Percentiles rank a stretch among this genome's conserved stretches.
These are phyloP conservation scores for Torulaspora franciscae DNA, from an alignment of 805 yeast genomes.

Conservation along the genomic window DNA sequence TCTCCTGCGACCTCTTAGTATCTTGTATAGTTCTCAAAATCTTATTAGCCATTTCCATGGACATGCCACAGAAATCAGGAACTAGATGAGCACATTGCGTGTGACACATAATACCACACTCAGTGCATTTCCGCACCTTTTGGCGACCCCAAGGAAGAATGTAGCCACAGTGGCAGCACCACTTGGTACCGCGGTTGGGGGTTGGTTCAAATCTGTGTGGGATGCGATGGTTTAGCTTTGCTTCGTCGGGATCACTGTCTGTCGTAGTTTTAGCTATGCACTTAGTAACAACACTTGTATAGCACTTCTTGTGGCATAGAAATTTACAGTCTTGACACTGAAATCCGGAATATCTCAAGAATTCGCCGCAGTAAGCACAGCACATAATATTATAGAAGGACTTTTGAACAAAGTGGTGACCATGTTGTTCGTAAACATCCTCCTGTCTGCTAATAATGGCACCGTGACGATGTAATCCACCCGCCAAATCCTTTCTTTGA, in stretches of 20 bases:
- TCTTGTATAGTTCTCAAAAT: constrained; percentile 78
- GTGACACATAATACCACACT: constrained; percentile 94
- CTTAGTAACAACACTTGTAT: constrained; percentile 73
- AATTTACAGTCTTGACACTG: constrained; percentile 84
- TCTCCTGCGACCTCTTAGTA: constrained; percentile 45
- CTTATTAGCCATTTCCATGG: constrained; percentile 93
- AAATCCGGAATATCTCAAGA: constrained; percentile 77
- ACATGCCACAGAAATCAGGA: constrained; percentile 98
- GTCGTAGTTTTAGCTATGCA: constrained; percentile 74
- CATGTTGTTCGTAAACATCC: constrained; percentile 89
- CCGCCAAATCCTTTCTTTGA: constrained; percentile 43
- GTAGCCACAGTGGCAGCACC: constrained; percentile 99
- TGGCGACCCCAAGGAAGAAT: constrained; percentile 92
- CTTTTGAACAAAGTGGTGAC: constrained; percentile 93
- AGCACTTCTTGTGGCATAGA: constrained; percentile 76
- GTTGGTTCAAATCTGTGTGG: constrained; percentile 96
- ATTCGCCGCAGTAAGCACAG: constrained; percentile 96
- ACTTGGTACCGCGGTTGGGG: constrained; percentile 89
- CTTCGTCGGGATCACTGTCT: constrained; percentile 65
- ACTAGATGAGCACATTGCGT: constrained; percentile 88
- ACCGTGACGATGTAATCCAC: constrained; percentile 90
- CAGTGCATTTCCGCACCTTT: constrained; percentile 85
- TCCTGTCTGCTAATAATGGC: constrained; percentile 91
- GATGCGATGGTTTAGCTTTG: constrained; percentile 87
- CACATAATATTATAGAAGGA: constrained; percentile 95